Evolutionary conservation across 768 basidiomycete genomes (phyloP), one percentile per base, ranked within the genome.

Genomic region (Hericium rajendrae): DNA sequence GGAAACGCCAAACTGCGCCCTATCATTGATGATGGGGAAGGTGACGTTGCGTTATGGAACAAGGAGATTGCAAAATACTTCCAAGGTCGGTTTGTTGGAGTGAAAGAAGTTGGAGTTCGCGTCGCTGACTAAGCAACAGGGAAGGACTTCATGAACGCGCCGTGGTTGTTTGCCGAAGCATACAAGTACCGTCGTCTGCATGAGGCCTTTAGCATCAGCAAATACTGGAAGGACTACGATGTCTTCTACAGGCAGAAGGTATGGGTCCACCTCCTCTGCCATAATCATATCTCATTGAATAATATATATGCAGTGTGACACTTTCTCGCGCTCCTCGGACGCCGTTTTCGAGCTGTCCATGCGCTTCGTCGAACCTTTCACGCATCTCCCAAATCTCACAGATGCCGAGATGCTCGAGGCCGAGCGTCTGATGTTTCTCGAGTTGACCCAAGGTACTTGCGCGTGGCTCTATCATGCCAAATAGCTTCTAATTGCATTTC

Each of bases 1-100:
- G 82, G 80, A 0, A 92, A 93, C 66, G 82, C 84, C 11, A 91
- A 90, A 68, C 77, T 95, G 11, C 75, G 94, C 12, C 91, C 91
- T 37, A 91, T 97, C 66, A 72, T 91, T 37, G 94, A 97, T 69
- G 94, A 97, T 66, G 83, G 80, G 54, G 94, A 94, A 67, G 93
- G 84, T 9, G 94, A 97, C 60, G 88, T 97, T 32, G 86, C 92
- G 6, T 77, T 97, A 8, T 97, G 94, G 94, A 97, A 97, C 73
- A 95, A 97, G 69, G 91, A 93, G 69, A 94, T 95, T 50, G 91
- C 91, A 46, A 92, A 91, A 68, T 97, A 82, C 70, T 97, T 97
- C 73, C 85, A 92, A 73, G 91, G 90, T 83, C 65, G 66, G 70
- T 70, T 56, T 32, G 16, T 51, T 26, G 22, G 16, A 46, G 39